Percentiles rank a stretch among this genome's conserved stretches.
These are phyloP conservation scores for Croton laevigatus DNA, from an alignment of 441 rosid species.

Conservation along the genomic window DNA sequence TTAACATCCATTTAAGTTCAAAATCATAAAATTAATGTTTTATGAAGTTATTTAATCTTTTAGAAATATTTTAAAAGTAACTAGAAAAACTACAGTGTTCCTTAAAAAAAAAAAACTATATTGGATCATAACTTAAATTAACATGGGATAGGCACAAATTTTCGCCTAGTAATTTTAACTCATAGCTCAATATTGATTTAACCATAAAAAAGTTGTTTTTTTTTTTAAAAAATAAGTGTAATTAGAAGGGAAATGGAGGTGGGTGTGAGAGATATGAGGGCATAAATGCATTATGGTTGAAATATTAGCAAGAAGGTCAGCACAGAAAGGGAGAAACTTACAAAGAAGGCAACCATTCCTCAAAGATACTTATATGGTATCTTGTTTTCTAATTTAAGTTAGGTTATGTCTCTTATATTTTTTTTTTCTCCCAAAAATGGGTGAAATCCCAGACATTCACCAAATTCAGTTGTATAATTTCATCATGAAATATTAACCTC, in stretches of 20 bases:
- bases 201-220: too few relatives aligned
- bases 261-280: neutral
- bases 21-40: too few relatives aligned
- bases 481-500: constrained; percentile 14
- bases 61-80: too few relatives aligned
- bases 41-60: too few relatives aligned
- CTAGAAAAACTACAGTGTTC: too few relatives aligned
- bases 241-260: neutral
- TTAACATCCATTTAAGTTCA: too few relatives aligned
- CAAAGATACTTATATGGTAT: constrained; percentile 12
- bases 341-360: constrained; percentile 10
- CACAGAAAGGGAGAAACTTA: neutral
- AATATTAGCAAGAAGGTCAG: neutral
- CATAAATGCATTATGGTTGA: constrained; percentile 1
- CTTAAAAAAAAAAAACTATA: too few relatives aligned
- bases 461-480: constrained; percentile 1
- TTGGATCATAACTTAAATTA: too few relatives aligned
- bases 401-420: neutral
- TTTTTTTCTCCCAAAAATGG: neutral
- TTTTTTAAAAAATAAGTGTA: neutral
- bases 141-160: too few relatives aligned
- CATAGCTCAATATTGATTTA: too few relatives aligned
- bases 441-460: constrained; percentile 14
- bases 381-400: constrained; percentile 19
- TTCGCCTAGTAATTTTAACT: too few relatives aligned